phyloP scores from a whole-genome alignment of 495 filamentous ascomycete genomes.

The Talaromyces borbonicus region DNA sequence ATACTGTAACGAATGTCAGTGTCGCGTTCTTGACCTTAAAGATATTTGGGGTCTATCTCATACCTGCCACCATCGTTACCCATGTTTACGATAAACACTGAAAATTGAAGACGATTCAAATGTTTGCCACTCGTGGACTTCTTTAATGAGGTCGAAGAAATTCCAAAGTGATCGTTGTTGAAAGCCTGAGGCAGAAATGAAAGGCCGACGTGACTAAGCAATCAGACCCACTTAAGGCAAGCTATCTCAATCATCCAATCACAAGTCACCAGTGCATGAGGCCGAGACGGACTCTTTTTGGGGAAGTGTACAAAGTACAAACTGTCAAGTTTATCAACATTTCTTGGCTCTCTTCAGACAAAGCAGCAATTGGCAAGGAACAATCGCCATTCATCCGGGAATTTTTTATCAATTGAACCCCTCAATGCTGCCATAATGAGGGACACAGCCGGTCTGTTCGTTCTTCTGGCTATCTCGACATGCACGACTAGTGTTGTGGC shows the following conservation, averaged over 20 bases:
- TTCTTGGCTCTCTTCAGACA: too few species aligned
- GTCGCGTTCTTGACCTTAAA: background rate
- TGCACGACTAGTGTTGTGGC: constrained; percentile 24
- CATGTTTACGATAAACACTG: constrained; percentile 40
- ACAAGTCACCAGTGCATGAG: background rate
- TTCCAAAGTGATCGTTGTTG: background rate
- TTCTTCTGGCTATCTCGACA: constrained; percentile 29
- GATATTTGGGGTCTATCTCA: constrained; percentile 9
- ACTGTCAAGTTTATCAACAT: constrained; percentile 14
- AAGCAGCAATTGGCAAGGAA: too few species aligned
- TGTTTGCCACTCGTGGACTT: background rate
- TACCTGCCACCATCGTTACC: constrained; percentile 88
- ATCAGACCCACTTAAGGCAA: constrained; percentile 1
- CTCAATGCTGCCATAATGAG: constrained; percentile 39
- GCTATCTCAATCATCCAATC: background rate
- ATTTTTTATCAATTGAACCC: constrained; percentile 4
- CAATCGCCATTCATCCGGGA: constrained; percentile 9
- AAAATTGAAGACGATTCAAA: background rate
- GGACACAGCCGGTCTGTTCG: constrained; percentile 27
- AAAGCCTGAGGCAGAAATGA: background rate
- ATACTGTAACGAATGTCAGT: constrained; percentile 43
- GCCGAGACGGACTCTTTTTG: too few species aligned
- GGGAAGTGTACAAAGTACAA: too few species aligned
- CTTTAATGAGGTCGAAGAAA: too few species aligned
- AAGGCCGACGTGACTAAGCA: constrained; percentile 5